A percentile compares a stretch with the other conserved stretches of the same genome.
Conservation (phyloP, 176 grass and related monocot species). For the Dactylis glomerata region DNA sequence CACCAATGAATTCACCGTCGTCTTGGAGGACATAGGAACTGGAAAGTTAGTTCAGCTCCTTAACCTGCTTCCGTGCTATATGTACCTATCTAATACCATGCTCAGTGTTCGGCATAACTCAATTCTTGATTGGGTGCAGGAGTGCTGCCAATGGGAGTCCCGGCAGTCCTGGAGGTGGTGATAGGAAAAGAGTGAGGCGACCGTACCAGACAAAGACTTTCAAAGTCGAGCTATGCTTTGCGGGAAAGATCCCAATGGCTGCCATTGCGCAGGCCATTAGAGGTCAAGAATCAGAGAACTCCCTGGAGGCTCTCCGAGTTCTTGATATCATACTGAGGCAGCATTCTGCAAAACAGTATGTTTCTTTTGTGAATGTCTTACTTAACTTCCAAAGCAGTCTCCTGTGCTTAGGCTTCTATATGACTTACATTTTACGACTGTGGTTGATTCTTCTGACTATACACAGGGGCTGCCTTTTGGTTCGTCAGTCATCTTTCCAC, state of each 20-base stretch:
- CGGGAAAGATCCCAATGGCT: slow-evolving; percentile 55
- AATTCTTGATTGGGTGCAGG: slow-evolving; percentile 19
- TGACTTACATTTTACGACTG: background rate
- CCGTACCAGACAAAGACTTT: slow-evolving; percentile 49
- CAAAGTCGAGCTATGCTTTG: slow-evolving; percentile 50
- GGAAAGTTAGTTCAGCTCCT: slow-evolving; percentile 47
- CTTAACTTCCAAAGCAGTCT: background rate
- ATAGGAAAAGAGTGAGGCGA: slow-evolving; percentile 43
- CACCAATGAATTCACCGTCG: slow-evolving; percentile 56
- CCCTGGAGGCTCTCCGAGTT: slow-evolving; percentile 51
- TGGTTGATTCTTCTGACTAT: background rate
- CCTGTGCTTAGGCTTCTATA: background rate
- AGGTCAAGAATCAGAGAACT: slow-evolving; percentile 58
- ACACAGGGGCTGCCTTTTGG: slow-evolving; percentile 78
- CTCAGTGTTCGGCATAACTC: background rate
- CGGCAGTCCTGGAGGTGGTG: slow-evolving; percentile 49
- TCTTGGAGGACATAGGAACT: slow-evolving; percentile 43
- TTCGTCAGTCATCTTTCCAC: slow-evolving; percentile 78
- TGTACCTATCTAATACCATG: background rate
- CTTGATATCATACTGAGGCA: slow-evolving; percentile 71
- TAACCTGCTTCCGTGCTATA: background rate
- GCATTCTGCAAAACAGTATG: slow-evolving; percentile 55
- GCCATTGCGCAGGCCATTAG: slow-evolving; percentile 48
- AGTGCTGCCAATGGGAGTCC: slow-evolving; percentile 51
- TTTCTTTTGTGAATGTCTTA: slow-evolving; percentile 1